A percentile compares a stretch with the other conserved stretches of the same genome.
Conservation (phyloP, 371 early-diverging fungal species). For the Rhizopus delemar region DNA sequence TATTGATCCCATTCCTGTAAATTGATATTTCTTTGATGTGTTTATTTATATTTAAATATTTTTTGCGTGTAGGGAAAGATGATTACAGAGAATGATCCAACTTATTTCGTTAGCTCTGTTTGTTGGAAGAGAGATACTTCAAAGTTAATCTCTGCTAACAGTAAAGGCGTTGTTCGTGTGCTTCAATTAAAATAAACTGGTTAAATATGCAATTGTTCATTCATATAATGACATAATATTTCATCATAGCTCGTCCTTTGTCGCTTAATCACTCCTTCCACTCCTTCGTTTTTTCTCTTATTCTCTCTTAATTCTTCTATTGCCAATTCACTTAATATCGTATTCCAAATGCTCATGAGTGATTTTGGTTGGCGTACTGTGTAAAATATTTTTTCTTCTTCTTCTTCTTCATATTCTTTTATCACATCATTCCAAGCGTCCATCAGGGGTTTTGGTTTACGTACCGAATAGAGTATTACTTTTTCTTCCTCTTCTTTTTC, state of each 20-base stretch:
- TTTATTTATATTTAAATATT: not conserved
- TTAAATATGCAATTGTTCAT: not conserved
- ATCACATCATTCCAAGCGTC: conserved; percentile 1
- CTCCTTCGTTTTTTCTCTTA: too few relatives aligned
- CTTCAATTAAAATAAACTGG: conserved; percentile 35
- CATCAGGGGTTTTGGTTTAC: not conserved
- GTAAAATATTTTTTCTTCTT: not conserved
- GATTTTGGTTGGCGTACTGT: not conserved
- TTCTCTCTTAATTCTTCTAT: too few relatives aligned
- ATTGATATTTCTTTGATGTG: conserved; percentile 7
- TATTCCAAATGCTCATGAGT: not conserved
- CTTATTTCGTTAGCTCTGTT: conserved; percentile 85
- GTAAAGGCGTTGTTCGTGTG: conserved; percentile 84
- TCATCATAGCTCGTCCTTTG: too few relatives aligned
- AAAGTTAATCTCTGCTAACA: conserved; percentile 81
- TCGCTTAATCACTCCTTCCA: too few relatives aligned
- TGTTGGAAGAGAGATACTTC: conserved; percentile 84
- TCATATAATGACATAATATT: not conserved
- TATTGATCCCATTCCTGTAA: conserved; percentile 62
- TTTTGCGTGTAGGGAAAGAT: not conserved
- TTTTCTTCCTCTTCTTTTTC: conserved; percentile 2
- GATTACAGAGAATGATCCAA: conserved; percentile 59
- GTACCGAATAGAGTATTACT: not conserved
- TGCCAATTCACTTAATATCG: not conserved
- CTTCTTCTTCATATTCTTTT: conserved; percentile 1